Evolutionary conservation across 2,329 filamentous ascomycete species (phyloP), one percentile per base, ranked within the genome.

Genomic region (Phaeosphaeriaceae sp.): DNA sequence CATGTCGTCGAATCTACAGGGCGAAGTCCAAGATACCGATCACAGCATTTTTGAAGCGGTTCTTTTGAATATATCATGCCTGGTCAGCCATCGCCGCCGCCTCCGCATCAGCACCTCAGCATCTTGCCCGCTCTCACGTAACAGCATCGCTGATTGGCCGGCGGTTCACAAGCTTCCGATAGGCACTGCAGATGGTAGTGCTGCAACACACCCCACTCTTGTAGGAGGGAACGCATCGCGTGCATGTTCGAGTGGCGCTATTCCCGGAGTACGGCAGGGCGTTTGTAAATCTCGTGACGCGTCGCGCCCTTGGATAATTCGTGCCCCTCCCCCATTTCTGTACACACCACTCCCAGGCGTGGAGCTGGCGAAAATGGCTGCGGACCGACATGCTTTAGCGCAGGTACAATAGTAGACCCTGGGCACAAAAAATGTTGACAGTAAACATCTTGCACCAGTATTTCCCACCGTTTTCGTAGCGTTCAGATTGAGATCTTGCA

Each of bases 341-440:
- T 19, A 55, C 51, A 59, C 64, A 67, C 66, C 60, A 70, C 67
- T 70, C 51, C 42, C 63, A 54, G 63, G 49, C 57, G 67, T 67
- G 62, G 68, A 65, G 68, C 60, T 54, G 46, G 49, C 49, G 40
- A 51, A 24, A 22, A 53, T 57, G 61, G 52, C 45, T 48, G 40
- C 48, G n/a, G 53, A 47, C 31, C 46, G 52, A 33, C n/a, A 21
- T 55, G 52, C 51, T 41, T 60, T 70, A 68, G 67, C 60, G 62
- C 56, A 72, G 69, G 65, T 70, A 72, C 71, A 69, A 71, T 63
- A 69, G 56, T 58, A 57, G 56, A 67, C 57, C 62, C 59, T 63
- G 46, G 50, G 44, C 55, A 48, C 55, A 19, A 47, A 47, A 44
- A 61, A 66, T 66, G 60, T 25, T 49, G 19, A 20, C 11, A 41